Conservation (phyloP, 768 basidiomycete genomes). For the Mycena haematopus region DNA sequence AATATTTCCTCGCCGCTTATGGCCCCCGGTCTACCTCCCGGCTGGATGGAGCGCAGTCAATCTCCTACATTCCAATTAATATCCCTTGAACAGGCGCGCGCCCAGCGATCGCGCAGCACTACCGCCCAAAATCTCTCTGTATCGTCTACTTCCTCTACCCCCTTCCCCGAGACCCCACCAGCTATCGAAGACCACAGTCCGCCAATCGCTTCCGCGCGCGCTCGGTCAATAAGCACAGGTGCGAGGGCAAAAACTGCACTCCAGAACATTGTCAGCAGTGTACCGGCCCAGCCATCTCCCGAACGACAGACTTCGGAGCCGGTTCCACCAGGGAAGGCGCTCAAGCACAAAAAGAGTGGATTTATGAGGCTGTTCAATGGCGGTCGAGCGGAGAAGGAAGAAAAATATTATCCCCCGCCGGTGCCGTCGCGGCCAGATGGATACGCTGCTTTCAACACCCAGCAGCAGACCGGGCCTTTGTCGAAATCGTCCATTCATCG, state of each 20-base stretch:
- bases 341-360: slow-evolving; percentile 83
- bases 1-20: slow-evolving; percentile 33
- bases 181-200: slow-evolving; percentile 37
- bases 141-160: slow-evolving; percentile 35
- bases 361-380: slow-evolving; percentile 81
- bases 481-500: slow-evolving; percentile 43
- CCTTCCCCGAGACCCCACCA: slow-evolving; percentile 42
- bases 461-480: slow-evolving; percentile 31
- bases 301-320: slow-evolving; percentile 54
- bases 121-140: slow-evolving; percentile 42
- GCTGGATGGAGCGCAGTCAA: slow-evolving; percentile 55
- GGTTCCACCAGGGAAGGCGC: slow-evolving; percentile 42
- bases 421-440: slow-evolving; percentile 57
- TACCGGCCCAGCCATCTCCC: slow-evolving; percentile 43
- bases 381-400: slow-evolving; percentile 54
- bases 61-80: slow-evolving; percentile 70
- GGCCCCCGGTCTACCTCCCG: slow-evolving; percentile 44
- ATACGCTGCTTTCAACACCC: slow-evolving; percentile 39
- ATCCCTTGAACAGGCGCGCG: slow-evolving; percentile 80
- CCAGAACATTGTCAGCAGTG: slow-evolving; percentile 47
- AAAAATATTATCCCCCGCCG: slow-evolving; percentile 56
- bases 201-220: slow-evolving; percentile 49
- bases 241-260: slow-evolving; percentile 57
- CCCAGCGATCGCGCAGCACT: slow-evolving; percentile 65
- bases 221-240: slow-evolving; percentile 69